Evolutionary conservation across 2,329 filamentous ascomycete genomes (phyloP), one percentile per base, ranked within the genome.

Genomic region (Proliferodiscus dingleyae): DNA sequence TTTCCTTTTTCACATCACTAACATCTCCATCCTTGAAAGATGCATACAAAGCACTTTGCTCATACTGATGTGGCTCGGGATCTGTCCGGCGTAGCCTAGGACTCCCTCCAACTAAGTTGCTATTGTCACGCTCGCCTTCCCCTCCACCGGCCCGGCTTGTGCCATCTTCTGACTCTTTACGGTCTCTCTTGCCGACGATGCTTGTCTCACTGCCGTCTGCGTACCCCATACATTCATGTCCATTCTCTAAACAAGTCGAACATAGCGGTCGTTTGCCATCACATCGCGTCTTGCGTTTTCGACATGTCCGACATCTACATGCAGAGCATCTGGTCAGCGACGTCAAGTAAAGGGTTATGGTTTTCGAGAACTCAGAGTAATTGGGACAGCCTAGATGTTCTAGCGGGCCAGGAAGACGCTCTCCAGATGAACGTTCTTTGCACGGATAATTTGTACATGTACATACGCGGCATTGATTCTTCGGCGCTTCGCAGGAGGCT

Each of bases 401-500:
- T n/a, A n/a, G n/a, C n/a, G n/a, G n/a, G n/a, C n/a, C n/a, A n/a
- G n/a, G n/a, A n/a, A n/a, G n/a, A n/a, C n/a, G n/a, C n/a, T n/a
- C n/a, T n/a, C n/a, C n/a, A n/a, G n/a, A n/a, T n/a, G n/a, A n/a
- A n/a, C n/a, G n/a, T n/a, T n/a, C n/a, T n/a, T n/a, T n/a, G n/a
- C n/a, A n/a, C n/a, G n/a, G n/a, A n/a, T n/a, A n/a, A n/a, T n/a
- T n/a, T n/a, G n/a, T n/a, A n/a, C 46, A 36, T 45, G 56, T 43
- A 75, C 81, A 66, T 74, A 87, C 80, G 87, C 87, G 60, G 86
- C 83, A 68, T 83, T 88, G 61, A 91, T 87, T 58, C 87, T 76
- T 62, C 87, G 77, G 58, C 86, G 75, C 67, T 90, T 91, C 21
- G 84, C 83, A 51, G 87, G 85, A 39, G 87, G 87, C 54, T 87